Evolutionary conservation across 805 yeast species (phyloP).

Genomic region (Schwanniomyces sp.): DNA sequence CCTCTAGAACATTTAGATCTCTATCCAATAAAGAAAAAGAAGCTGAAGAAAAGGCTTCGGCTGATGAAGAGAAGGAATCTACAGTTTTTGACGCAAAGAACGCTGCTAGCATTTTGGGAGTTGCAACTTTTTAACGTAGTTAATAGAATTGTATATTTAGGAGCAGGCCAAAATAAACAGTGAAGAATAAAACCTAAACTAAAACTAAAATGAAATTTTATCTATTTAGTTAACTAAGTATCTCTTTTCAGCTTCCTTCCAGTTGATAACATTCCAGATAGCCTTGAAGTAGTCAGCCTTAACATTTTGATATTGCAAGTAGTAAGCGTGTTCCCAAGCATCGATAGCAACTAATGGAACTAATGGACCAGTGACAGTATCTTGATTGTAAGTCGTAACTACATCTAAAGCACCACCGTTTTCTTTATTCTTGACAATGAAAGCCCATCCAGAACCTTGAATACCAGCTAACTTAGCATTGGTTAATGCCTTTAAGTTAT

Average conservation of each 20-base stretch:
- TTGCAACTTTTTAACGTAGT: slow-evolving; percentile 56
- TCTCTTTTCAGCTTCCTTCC: slow-evolving; percentile 52
- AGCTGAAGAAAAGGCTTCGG: slow-evolving; percentile 17
- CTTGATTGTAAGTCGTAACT: slow-evolving; percentile 48
- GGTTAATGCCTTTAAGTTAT: slow-evolving; percentile 40
- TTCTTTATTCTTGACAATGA: slow-evolving; percentile 46
- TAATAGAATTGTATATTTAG: neutral
- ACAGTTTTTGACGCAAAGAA: slow-evolving; percentile 68
- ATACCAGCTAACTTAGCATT: slow-evolving; percentile 46
- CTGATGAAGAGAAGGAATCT: slow-evolving; percentile 11
- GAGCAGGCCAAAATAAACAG: neutral
- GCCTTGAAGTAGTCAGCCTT: slow-evolving; percentile 51
- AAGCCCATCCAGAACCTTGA: slow-evolving; percentile 58
- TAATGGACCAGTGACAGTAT: slow-evolving; percentile 44
- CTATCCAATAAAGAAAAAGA: slow-evolving; percentile 19
- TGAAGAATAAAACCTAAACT: neutral
- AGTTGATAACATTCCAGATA: slow-evolving; percentile 51
- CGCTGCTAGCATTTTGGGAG: slow-evolving; percentile 81
- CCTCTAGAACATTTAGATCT: slow-evolving; percentile 40
- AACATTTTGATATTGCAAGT: slow-evolving; percentile 52
- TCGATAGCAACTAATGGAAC: slow-evolving; percentile 51
- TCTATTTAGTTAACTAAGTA: slow-evolving; percentile 11
- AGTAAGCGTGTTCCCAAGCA: slow-evolving; percentile 57
- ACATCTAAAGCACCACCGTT: slow-evolving; percentile 44
- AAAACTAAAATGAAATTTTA: neutral